Evolutionary conservation across 78 protist species (phyloP), one percentile per base, ranked within the genome.

Genomic region (Guillardia theta): DNA sequence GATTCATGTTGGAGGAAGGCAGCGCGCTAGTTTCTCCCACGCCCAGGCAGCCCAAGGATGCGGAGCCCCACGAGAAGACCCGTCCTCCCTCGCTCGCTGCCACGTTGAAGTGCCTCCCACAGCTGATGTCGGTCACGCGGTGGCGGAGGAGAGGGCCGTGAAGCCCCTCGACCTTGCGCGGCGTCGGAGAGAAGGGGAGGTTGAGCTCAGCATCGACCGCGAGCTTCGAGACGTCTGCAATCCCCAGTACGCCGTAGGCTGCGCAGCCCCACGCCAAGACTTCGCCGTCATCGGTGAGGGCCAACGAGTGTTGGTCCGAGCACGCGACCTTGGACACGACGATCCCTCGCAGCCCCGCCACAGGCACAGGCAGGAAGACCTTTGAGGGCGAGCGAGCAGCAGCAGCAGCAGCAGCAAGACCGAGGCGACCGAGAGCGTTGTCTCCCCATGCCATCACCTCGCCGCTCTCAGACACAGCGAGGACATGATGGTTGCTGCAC

Each of bases 401-500:
- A 19, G 10, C 58, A 50, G 58, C 58, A 50, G 58, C 58, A 15
- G 27, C 70, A 8, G 39, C 70, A 6, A 58, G 27, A 24, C 83
- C 83, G 8, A 70, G 83, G 12, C 83, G 33, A 15, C 83, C 83
- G 41, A 36, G 27, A 1, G 45, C 9, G 10, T 12, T 43, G 33
- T 70, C 83, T 36, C 83, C 83, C 83, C 83, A 70, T 43, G 83
- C 83, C 36, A 70, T 15, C 36, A 70, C 83, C 41, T 70, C 83
- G 83, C 83, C 83, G 83, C 41, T 70, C 45, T 70, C 83, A 36
- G 83, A 15, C 46, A 70, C 83, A 12, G 36, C 46, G 45, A 70
- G 83, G 46, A 43, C 83, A 24, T 70, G 83, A 36, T 70, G 33
- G 33, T 70, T 43, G 83, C 83, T 70, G 83, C 83, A 70, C 41